Evolutionary conservation across 2,329 filamentous ascomycete genomes (phyloP).

Genomic region (Xylaria sp.): DNA sequence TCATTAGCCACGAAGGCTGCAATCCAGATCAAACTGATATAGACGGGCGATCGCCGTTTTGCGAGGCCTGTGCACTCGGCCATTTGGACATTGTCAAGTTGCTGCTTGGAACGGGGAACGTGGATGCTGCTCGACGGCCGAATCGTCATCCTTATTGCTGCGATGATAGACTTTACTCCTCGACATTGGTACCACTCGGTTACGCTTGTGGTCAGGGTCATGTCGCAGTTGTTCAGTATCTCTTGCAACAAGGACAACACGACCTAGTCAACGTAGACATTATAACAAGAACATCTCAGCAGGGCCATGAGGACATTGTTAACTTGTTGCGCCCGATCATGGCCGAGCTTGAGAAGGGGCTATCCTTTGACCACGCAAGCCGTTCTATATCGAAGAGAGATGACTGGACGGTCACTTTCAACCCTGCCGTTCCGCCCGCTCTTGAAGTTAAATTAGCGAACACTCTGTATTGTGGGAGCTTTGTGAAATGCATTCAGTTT

Average conservation of each 20-base stretch:
- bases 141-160: neutral
- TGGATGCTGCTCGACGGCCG: neutral
- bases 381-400: neutral
- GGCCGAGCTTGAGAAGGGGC: neutral
- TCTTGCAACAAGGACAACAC: neutral
- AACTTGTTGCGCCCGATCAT: neutral
- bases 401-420: neutral
- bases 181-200: neutral
- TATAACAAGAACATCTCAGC: neutral
- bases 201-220: neutral
- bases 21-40: neutral
- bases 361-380: no score
- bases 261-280: neutral
- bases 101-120: constrained; percentile 6
- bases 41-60: neutral
- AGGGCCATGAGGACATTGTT: neutral
- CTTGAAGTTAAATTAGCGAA: neutral
- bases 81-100: constrained; percentile 31
- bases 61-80: constrained; percentile 26
- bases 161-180: neutral
- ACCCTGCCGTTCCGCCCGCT: neutral
- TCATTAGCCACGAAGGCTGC: neutral
- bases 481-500: neutral
- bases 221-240: neutral
- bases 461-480: neutral